phyloP scores from a whole-genome alignment of 176 grass and related monocot genomes.

The Avena atlantica region DNA sequence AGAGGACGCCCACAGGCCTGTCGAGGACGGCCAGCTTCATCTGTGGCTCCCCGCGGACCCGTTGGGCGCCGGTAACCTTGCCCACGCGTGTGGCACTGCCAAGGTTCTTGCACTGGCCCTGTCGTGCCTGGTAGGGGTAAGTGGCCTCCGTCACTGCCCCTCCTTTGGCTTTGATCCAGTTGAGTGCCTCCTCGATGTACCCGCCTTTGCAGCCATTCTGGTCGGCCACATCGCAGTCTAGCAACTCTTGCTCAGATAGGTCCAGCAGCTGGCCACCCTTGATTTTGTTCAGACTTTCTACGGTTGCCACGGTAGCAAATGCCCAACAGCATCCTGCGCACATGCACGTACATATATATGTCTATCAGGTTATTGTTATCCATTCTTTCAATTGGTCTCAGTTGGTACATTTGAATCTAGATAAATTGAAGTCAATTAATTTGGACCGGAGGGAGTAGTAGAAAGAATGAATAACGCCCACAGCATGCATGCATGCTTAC shows the following conservation, averaged over 20 bases:
- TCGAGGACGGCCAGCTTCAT: background rate
- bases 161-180: background rate
- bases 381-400: no score
- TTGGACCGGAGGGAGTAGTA: no score
- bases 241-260: background rate
- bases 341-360: no score
- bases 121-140: background rate
- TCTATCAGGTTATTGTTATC: background rate
- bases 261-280: background rate
- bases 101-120: background rate
- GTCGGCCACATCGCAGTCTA: background rate
- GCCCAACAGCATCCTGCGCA: background rate
- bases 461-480: background rate
- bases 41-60: no score
- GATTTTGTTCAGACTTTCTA: background rate
- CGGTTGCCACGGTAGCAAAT: background rate
- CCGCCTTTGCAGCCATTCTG: background rate
- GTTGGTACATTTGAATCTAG: no score
- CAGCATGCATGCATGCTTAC: background rate
- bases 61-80: background rate
- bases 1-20: background rate
- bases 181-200: background rate
- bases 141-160: background rate
- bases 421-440: no score
- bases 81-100: background rate